phyloP scores from a whole-genome alignment of 345 rosid species.

The Garcia nutans region DNA sequence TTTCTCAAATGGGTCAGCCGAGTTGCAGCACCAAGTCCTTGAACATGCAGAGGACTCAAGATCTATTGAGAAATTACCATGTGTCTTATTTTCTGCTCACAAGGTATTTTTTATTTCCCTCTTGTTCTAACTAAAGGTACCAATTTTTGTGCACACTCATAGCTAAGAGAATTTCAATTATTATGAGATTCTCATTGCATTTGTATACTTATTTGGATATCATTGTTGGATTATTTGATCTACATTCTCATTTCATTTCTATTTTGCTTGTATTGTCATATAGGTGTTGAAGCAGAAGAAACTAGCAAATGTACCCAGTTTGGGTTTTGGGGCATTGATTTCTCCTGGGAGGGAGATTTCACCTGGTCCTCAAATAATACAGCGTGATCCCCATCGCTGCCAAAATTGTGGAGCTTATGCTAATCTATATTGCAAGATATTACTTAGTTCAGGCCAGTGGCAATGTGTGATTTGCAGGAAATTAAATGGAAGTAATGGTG shows the following conservation, averaged over 20 bases:
- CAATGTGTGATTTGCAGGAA: slow-evolving; percentile 77
- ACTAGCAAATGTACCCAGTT: slow-evolving; percentile 79
- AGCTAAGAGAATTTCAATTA: neutral
- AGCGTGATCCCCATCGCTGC: slow-evolving; percentile 90
- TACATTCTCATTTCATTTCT: neutral
- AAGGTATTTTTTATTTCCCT: slow-evolving; percentile 52
- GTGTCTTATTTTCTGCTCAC: slow-evolving; percentile 70
- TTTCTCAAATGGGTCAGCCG: slow-evolving; percentile 65
- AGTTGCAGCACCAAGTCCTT: slow-evolving; percentile 51
- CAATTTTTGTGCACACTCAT: neutral
- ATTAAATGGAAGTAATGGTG: slow-evolving; percentile 83
- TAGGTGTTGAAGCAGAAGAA: slow-evolving; percentile 89
- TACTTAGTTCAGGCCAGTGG: slow-evolving; percentile 96
- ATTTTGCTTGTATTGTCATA: slow-evolving; percentile 7
- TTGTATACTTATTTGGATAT: neutral
- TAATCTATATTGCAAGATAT: slow-evolving; percentile 73
- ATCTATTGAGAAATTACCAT: slow-evolving; percentile 45
- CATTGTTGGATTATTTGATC: neutral
- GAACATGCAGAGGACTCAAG: slow-evolving; percentile 52
- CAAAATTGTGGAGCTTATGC: slow-evolving; percentile 87
- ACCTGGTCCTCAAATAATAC: slow-evolving; percentile 71
- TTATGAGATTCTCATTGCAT: neutral
- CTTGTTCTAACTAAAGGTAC: neutral
- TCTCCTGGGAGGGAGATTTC: slow-evolving; percentile 83
- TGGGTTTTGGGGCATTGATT: slow-evolving; percentile 93